These are phyloP conservation scores for Psilocybe cyanescens DNA, from an alignment of 768 basidiomycete species.

Conservation along the genomic window DNA sequence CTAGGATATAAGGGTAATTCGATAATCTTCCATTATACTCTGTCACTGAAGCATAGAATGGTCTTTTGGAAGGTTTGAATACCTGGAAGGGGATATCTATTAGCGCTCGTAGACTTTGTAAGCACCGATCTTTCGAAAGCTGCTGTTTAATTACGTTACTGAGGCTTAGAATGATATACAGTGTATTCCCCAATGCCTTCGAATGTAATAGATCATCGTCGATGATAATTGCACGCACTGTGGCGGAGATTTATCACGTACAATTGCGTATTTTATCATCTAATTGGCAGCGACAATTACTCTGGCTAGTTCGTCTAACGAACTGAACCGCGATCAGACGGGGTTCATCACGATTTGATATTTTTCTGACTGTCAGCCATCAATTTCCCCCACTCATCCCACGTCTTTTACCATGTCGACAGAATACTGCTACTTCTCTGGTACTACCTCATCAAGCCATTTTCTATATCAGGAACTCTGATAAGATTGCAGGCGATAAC, in stretches of 20 bases:
- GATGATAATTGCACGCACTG: not conserved
- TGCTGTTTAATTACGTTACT: no score
- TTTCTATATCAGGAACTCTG: not conserved
- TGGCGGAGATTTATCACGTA: not conserved
- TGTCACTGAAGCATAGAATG: not conserved
- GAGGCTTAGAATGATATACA: no score
- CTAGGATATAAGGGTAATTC: no score
- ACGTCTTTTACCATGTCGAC: not conserved
- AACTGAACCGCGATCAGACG: not conserved
- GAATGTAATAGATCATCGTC: not conserved
- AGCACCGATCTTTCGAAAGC: not conserved
- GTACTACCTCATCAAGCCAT: not conserved
- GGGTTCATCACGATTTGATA: not conserved
- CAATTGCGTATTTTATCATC: not conserved
- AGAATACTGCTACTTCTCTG: not conserved
- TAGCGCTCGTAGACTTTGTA: not conserved
- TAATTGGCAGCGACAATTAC: not conserved
- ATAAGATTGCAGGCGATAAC: no score
- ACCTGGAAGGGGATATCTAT: not conserved
- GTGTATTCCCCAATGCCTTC: no score
- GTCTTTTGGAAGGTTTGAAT: not conserved
- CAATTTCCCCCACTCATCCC: not conserved
- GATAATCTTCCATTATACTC: not conserved
- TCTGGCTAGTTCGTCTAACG: not conserved
- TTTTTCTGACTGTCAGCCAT: not conserved